Percentiles rank a stretch among this genome's conserved stretches.
These are phyloP conservation scores for Rhodofomes roseus DNA, from an alignment of 1,284 basidiomycete genomes.

Conservation along the genomic window DNA sequence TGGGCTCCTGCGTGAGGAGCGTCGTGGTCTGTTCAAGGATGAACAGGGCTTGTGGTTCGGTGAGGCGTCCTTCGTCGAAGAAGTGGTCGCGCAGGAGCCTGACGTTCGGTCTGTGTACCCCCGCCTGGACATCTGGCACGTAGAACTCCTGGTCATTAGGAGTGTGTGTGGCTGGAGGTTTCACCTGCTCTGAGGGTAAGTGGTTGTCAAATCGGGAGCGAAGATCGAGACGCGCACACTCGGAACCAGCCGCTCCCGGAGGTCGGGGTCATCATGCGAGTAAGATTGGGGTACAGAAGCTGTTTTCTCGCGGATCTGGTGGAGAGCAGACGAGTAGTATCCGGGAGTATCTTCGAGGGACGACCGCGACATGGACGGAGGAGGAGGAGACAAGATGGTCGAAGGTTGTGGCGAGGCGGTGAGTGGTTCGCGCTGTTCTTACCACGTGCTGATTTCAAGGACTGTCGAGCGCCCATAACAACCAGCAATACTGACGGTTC, in stretches of 20 bases:
- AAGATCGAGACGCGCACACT: slow-evolving; percentile 15
- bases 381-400: background rate
- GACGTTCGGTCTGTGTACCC: slow-evolving; percentile 68
- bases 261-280: slow-evolving; percentile 1
- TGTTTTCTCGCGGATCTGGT: slow-evolving; percentile 19
- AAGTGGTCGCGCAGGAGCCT: slow-evolving; percentile 93
- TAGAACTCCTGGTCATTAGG: slow-evolving; percentile 37
- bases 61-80: slow-evolving; percentile 84
- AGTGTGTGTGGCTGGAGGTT: slow-evolving; percentile 26
- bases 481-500: too few species aligned
- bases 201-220: background rate
- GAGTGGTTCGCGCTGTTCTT: background rate
- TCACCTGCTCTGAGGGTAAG: slow-evolving; percentile 19
- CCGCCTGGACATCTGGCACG: slow-evolving; percentile 25
- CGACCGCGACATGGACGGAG: slow-evolving; percentile 1
- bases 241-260: slow-evolving; percentile 21
- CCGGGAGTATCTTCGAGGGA: background rate
- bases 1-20: slow-evolving; percentile 78
- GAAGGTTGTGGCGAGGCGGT: background rate
- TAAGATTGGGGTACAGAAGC: background rate
- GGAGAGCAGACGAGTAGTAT: slow-evolving; percentile 12
- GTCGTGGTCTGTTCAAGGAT: slow-evolving; percentile 81
- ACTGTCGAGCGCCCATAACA: too few species aligned
- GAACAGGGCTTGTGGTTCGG: slow-evolving; percentile 84
- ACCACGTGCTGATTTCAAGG: background rate